Base-by-base conservation (phyloP, 1,284 basidiomycete genomes). In the Ganoderma meredithae region DNA sequence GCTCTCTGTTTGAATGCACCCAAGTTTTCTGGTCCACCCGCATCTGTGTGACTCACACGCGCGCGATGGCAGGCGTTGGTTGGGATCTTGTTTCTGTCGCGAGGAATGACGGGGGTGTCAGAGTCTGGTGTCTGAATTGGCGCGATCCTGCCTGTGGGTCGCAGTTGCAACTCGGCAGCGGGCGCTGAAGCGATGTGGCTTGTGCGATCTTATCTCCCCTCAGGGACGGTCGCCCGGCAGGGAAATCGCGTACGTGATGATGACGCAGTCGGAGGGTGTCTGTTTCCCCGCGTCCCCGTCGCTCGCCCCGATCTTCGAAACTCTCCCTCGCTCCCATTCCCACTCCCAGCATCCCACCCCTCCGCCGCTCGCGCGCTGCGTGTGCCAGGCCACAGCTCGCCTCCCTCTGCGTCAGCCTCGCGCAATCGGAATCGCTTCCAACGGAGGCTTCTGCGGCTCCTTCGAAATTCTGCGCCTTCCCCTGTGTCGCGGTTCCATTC, bases 201-300 rank as follows among this genome's bases (percentile, higher is more conserved):
- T 6, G 47, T 49, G 55, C 55, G 66, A 70, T 70, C 66, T 70
- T 70, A 71, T 71, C 69, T 71, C 63, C 58, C 68, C 68, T 72
- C 71, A 72, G 64, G 68, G 64, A 55, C 62, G 58, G 65, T 43
- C n/a, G 44, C 33, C 19, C 17, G 39, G 40, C 43, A 53, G 62
- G 55, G 36, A 64, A 69, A 72, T 31, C 1, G 3, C 3, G 3
- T 31, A 72, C 71, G 71, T 69, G 68, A 69, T 69, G 68, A 68
- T 71, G 71, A 69, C 68, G 68, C 68, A 69, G 43, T 36, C 63
- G 59, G 44, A 31, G 56, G 43, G n/a, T 33, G 65, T 60, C 68
- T 69, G 61, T 67, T 72, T 69, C 71, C 68, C 71, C 71, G 68
- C 68, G 68, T 47, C 68, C 66, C 41, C 19, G 33, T 63, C 40